phyloP scores from a whole-genome alignment of 768 basidiomycete genomes.

The Tylopilus rubrobrunneus region DNA sequence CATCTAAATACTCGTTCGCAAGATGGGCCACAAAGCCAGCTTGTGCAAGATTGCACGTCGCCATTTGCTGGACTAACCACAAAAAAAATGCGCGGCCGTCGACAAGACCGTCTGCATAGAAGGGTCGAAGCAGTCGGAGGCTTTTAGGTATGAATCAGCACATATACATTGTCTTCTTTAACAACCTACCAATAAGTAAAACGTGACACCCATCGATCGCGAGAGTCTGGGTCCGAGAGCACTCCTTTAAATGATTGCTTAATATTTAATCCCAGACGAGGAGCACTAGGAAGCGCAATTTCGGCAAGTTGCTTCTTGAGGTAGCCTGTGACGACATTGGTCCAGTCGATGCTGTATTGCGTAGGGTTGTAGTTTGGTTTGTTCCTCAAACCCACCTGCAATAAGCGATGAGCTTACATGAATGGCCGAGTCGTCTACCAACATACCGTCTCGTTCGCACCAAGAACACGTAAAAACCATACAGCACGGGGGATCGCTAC shows the following conservation, averaged over 20 bases:
- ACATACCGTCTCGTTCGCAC: constrained; percentile 78
- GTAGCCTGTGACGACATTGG: constrained; percentile 74
- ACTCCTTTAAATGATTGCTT: constrained; percentile 84
- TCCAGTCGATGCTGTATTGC: constrained; percentile 84
- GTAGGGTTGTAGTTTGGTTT: constrained; percentile 78
- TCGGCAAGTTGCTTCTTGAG: constrained; percentile 80
- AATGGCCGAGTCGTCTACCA: neutral
- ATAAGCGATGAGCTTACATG: neutral
- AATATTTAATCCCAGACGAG: constrained; percentile 71
- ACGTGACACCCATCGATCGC: constrained; percentile 74
- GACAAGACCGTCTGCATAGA: constrained; percentile 78
- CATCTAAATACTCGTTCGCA: constrained; percentile 77
- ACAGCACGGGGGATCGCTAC: constrained; percentile 80
- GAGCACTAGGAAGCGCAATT: constrained; percentile 75
- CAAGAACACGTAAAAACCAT: constrained; percentile 85
- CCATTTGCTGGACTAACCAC: constrained; percentile 79
- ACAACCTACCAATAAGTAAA: constrained; percentile 68
- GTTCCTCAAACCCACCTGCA: constrained; percentile 68
- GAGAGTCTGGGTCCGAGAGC: constrained; percentile 62
- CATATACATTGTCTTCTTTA: neutral
- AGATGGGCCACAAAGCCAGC: constrained; percentile 70
- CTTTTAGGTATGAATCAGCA: constrained; percentile 34
- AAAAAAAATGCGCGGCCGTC: constrained; percentile 72
- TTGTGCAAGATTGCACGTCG: constrained; percentile 77
- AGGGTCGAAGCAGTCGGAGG: constrained; percentile 65